A percentile compares a stretch with the other conserved stretches of the same genome.
phyloP scores from a whole-genome alignment of 345 rosid genomes.

The Litchi chinensis region DNA sequence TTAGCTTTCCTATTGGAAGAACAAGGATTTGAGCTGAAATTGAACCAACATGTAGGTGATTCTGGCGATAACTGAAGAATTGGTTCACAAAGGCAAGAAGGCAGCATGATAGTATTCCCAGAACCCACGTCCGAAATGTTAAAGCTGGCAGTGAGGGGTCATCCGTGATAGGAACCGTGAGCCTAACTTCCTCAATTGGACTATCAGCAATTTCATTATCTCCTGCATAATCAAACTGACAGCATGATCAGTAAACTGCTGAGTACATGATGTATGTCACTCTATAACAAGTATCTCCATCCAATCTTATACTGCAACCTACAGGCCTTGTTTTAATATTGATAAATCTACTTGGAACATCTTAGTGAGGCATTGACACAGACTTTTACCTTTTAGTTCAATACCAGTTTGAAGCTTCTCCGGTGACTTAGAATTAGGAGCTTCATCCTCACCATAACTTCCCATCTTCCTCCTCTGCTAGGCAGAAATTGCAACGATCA shows the following conservation, averaged over 20 bases:
- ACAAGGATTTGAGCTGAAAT: not conserved
- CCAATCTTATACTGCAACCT: not conserved
- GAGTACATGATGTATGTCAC: not conserved
- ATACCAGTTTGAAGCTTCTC: slow-evolving; percentile 1
- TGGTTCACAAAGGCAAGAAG: slow-evolving; percentile 1
- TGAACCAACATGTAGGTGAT: not conserved
- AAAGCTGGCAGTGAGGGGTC: not conserved
- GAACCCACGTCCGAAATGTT: not conserved
- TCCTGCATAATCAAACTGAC: not conserved
- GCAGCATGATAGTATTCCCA: slow-evolving; percentile 2
- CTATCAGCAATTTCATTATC: not conserved
- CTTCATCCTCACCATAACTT: not conserved
- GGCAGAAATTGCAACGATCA: not conserved
- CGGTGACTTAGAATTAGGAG: not conserved
- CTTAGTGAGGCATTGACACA: not conserved
- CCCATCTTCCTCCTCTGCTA: slow-evolving; percentile 14
- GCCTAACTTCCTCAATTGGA: slow-evolving; percentile 9
- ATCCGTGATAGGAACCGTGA: slow-evolving; percentile 1
- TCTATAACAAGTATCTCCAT: not conserved
- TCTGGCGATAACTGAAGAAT: slow-evolving; percentile 5
- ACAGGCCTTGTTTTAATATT: not conserved
- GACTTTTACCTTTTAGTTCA: not conserved
- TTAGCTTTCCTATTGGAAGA: slow-evolving; percentile 19
- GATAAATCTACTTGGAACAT: not conserved
- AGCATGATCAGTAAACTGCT: not conserved